Base-by-base conservation (phyloP, 805 yeast species). In the Sugiyamaella floridensis region DNA sequence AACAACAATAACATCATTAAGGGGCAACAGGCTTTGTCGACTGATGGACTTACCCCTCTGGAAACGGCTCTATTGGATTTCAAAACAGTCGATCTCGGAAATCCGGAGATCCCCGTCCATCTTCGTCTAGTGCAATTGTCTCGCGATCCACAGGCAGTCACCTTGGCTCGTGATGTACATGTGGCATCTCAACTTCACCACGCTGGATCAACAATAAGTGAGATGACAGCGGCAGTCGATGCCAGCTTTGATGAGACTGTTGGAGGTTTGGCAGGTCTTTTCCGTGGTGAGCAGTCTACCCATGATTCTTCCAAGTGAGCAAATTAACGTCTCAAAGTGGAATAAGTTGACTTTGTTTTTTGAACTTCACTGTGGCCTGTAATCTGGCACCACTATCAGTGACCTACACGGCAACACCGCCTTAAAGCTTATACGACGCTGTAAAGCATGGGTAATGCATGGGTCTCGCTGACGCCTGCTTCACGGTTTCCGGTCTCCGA, bases 111-210 rank as follows among this genome's bases (percentile, higher is more conserved):
- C 29, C 8, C 19, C 32, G 29, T 20, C 6, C 16, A 45, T 5
- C 40, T 58, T 18, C 40, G 34, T 11, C 40, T 57, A 1, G 52
- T 43, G 45, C 41, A 48, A 11, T 45, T 55, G 15, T 57, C 58
- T 11, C 43, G 62, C n/a, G 55, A 57, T 22, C 47, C 32, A n/a
- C 53, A 47, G 4, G 48, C 52, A 4, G 16, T 55, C 2, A 37
- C 52, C 18, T 40, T 28, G 14, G 48, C 49, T 29, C 29, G 48
- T 7, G 48, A 45, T 29, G 32, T 45, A 5, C 40, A 29, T n/a
- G 32, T 45, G 12, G 32, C 48, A 2, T 32, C 41, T 2, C 16
- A 20, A 9, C n/a, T 32, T 18, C 22, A 28, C 14, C 14, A 15
- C 18, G 40, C 41, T n/a, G 48, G 48, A 29, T 16, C 14, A 20